Evolutionary conservation across 192 early-diverging fungal genomes (phyloP).

Genomic region (Geosiphon pyriformis): DNA sequence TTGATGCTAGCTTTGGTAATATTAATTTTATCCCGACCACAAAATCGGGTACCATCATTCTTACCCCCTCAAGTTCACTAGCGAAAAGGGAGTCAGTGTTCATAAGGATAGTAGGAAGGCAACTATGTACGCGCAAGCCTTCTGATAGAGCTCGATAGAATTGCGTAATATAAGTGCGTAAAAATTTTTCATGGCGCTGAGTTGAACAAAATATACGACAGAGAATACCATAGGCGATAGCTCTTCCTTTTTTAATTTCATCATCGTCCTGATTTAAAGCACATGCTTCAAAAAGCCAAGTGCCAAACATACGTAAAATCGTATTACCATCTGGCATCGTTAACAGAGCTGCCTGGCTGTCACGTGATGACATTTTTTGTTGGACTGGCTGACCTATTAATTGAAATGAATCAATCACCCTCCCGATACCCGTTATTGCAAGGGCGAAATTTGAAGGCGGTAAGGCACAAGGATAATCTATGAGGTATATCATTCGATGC

Average conservation of each 20-base stretch:
- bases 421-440: slow-evolving; percentile 51
- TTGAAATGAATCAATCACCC: slow-evolving; percentile 50
- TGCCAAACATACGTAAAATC: slow-evolving; percentile 76
- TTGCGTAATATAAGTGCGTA: slow-evolving; percentile 60
- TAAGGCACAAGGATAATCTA: slow-evolving; percentile 47
- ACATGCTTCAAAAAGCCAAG: slow-evolving; percentile 71
- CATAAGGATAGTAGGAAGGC: slow-evolving; percentile 64
- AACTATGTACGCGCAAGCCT: slow-evolving; percentile 56
- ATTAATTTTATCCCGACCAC: slow-evolving; percentile 61
- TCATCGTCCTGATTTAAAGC: slow-evolving; percentile 29
- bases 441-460: slow-evolving; percentile 44
- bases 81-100: slow-evolving; percentile 59
- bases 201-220: slow-evolving; percentile 72
- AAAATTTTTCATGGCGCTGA: slow-evolving; percentile 52
- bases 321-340: slow-evolving; percentile 66
- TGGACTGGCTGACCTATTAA: slow-evolving; percentile 22
- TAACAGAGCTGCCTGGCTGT: not conserved
- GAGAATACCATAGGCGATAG: slow-evolving; percentile 64
- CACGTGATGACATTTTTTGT: not conserved
- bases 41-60: slow-evolving; percentile 70
- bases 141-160: slow-evolving; percentile 63
- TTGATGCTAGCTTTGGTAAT: slow-evolving; percentile 41
- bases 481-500: slow-evolving; percentile 61
- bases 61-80: slow-evolving; percentile 62
- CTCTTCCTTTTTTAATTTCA: slow-evolving; percentile 45